Conservation (phyloP, 192 early-diverging fungal species). For the Spinellus fusiger region DNA sequence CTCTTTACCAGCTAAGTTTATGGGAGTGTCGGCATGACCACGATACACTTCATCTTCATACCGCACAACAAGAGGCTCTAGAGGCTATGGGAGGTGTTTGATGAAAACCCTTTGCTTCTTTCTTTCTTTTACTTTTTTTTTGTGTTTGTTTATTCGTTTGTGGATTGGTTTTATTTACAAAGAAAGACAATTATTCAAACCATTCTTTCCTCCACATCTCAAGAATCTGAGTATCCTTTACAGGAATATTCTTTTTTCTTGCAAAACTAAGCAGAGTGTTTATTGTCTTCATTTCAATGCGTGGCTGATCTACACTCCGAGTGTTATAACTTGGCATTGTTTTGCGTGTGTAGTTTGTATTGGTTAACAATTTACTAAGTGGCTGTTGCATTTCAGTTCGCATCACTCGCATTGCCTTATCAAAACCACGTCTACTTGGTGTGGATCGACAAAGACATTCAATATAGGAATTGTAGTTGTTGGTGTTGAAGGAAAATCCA, state of each 20-base stretch:
- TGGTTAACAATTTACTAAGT: background rate
- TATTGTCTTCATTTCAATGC: slow-evolving; percentile 19
- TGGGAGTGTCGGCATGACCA: slow-evolving; percentile 64
- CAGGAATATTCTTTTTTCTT: slow-evolving; percentile 11
- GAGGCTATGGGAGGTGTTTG: no score
- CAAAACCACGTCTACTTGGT: slow-evolving; percentile 5
- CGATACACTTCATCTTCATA: slow-evolving; percentile 31
- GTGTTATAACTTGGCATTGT: background rate
- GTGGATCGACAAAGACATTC: slow-evolving; percentile 32
- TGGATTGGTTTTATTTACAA: slow-evolving; percentile 1
- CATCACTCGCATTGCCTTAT: slow-evolving; percentile 8
- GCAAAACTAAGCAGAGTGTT: slow-evolving; percentile 31
- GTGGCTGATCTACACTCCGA: background rate
- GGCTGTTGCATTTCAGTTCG: slow-evolving; percentile 17
- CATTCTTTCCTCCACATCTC: slow-evolving; percentile 1
- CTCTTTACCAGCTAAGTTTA: slow-evolving; percentile 57
- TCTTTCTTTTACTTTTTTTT: no score
- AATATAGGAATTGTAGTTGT: slow-evolving; percentile 38
- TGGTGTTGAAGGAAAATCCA: slow-evolving; percentile 24
- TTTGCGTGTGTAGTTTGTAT: background rate
- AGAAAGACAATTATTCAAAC: background rate
- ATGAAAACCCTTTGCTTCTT: no score
- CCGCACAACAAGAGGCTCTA: background rate
- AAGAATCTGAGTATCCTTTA: background rate
- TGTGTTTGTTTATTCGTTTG: background rate